Evolutionary conservation across 1,284 basidiomycete species (phyloP).

Genomic region (Inonotus hispidus): DNA sequence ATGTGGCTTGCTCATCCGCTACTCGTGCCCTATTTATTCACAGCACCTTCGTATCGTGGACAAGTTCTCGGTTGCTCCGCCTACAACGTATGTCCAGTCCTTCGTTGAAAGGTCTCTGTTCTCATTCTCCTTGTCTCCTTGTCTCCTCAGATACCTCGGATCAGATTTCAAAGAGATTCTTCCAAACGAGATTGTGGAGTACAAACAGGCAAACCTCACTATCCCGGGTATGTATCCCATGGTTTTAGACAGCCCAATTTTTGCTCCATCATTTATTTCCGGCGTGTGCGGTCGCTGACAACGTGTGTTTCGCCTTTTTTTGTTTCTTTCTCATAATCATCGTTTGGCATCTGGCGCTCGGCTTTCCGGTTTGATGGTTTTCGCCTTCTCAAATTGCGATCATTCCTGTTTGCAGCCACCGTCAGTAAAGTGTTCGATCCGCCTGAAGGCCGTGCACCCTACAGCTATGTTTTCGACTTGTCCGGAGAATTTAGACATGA

Average conservation of each 20-base stretch:
- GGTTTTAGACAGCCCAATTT: neutral
- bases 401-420: slow-evolving; percentile 39
- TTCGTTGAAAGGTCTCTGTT: neutral
- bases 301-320: neutral
- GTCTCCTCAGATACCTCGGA: slow-evolving; percentile 76
- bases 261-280: neutral
- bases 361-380: neutral
- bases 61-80: slow-evolving; percentile 77
- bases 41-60: slow-evolving; percentile 79
- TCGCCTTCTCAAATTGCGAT: neutral
- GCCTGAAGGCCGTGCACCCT: slow-evolving; percentile 56
- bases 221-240: slow-evolving; percentile 47
- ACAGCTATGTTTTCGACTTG: slow-evolving; percentile 74
- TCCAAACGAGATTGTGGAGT: slow-evolving; percentile 64
- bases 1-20: slow-evolving; percentile 1
- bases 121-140: neutral
- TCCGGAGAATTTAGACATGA: slow-evolving; percentile 78
- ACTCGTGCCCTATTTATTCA: slow-evolving; percentile 4
- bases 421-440: slow-evolving; percentile 66
- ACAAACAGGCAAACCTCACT: slow-evolving; percentile 78
- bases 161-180: slow-evolving; percentile 69
- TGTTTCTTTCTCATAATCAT: neutral
- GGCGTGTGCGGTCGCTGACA: slow-evolving; percentile 1
- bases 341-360: slow-evolving; percentile 2
- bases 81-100: slow-evolving; percentile 67